Percentiles rank a stretch among this genome's conserved stretches.
Conservation (phyloP, 2,329 filamentous ascomycete genomes). For the Phyllosticta capitalensis region DNA sequence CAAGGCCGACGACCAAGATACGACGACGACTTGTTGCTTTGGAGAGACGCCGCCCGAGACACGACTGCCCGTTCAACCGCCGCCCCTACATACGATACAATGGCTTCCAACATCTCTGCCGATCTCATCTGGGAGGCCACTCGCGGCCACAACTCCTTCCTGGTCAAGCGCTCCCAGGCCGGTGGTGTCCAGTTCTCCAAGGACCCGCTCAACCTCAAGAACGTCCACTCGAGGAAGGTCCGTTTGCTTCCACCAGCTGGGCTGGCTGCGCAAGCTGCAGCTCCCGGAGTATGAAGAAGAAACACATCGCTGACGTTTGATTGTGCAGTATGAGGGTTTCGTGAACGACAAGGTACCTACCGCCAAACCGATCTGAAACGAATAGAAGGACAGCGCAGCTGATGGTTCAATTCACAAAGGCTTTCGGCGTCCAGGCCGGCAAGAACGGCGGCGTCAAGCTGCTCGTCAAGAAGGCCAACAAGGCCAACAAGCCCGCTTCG, state of each 20-base stretch:
- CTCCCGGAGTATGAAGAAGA: neutral
- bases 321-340: constrained; percentile 71
- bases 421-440: constrained; percentile 66
- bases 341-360: constrained; percentile 77
- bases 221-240: constrained; percentile 89
- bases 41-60: constrained; percentile 9
- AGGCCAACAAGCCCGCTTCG: constrained; percentile 63
- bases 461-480: constrained; percentile 72
- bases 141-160: constrained; percentile 80
- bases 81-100: constrained; percentile 23
- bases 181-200: constrained; percentile 86
- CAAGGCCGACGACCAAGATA: neutral
- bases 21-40: neutral
- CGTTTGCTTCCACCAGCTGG: constrained; percentile 14
- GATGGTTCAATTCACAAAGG: constrained; percentile 39
- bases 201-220: constrained; percentile 87
- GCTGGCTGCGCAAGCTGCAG: constrained; percentile 11
- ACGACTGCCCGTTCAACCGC: neutral
- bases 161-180: constrained; percentile 76
- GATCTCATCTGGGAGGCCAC: constrained; percentile 93
- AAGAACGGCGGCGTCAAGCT: constrained; percentile 74
- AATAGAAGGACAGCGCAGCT: no score
- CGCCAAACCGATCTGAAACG: no score
- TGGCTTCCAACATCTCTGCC: constrained; percentile 67
- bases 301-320: constrained; percentile 19